Conservation (phyloP, 331 rosid species). For the Quercus phellos region DNA sequence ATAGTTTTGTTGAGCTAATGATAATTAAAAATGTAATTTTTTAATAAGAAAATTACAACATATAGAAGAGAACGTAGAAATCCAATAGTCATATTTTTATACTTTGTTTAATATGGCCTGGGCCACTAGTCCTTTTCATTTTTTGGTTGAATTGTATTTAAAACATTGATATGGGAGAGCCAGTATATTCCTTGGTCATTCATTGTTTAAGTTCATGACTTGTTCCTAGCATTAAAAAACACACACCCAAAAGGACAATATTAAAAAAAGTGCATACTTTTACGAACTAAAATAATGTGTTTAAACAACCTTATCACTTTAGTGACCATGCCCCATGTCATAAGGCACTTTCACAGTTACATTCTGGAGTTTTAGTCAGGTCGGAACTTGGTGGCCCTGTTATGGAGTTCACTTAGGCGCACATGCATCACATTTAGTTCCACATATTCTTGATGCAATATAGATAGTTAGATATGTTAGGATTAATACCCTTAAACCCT, state of each 20-base stretch:
- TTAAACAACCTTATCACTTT: slow-evolving; percentile 22
- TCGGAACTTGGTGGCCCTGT: too few relatives aligned
- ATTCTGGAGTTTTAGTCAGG: not conserved
- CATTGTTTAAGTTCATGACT: slow-evolving; percentile 9
- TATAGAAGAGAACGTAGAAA: too few relatives aligned
- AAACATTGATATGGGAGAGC: not conserved
- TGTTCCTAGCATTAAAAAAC: slow-evolving; percentile 5
- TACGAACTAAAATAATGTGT: too few relatives aligned
- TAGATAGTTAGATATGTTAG: too few relatives aligned
- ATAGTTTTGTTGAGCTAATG: too few relatives aligned
- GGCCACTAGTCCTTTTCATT: not conserved
- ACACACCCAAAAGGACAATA: slow-evolving; percentile 9
- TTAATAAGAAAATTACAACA: too few relatives aligned
- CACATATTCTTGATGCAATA: too few relatives aligned
- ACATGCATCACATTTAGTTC: not conserved
- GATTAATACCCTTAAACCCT: too few relatives aligned
- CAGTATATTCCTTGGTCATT: not conserved
- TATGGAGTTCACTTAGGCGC: too few relatives aligned
- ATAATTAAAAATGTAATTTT: too few relatives aligned
- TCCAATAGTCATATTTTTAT: too few relatives aligned
- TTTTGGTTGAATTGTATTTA: not conserved
- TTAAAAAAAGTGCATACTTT: slow-evolving; percentile 5
- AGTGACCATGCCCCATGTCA: not conserved
- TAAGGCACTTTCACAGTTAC: slow-evolving; percentile 9
- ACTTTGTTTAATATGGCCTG: too few relatives aligned